Percentiles rank a stretch among this genome's conserved stretches.
These are phyloP conservation scores for Coemansia sp. DNA, from an alignment of 192 early-diverging fungal genomes.

Conservation along the genomic window DNA sequence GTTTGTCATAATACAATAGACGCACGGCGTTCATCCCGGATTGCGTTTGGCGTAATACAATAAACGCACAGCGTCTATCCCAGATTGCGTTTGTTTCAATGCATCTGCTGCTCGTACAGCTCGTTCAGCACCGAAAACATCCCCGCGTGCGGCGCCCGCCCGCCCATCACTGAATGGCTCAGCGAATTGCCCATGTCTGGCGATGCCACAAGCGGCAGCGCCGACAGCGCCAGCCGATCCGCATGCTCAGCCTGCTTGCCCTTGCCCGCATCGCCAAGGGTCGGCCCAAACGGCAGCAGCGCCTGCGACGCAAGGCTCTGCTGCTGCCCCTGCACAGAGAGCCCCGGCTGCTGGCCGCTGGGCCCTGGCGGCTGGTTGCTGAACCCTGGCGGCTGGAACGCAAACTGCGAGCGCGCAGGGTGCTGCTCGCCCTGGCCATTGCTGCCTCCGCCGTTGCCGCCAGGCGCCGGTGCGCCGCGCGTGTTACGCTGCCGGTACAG, in stretches of 20 bases:
- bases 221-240: conserved; percentile 32
- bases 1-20: background rate
- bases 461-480: conserved; percentile 15
- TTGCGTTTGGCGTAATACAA: background rate
- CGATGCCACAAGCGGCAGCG: conserved; percentile 46
- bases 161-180: background rate
- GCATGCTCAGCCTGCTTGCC: conserved; percentile 5
- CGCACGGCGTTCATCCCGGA: background rate
- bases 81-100: background rate
- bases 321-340: conserved; percentile 14
- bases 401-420: conserved; percentile 29
- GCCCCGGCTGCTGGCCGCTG: conserved; percentile 24
- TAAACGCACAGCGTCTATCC: background rate
- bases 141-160: conserved; percentile 6
- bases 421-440: background rate
- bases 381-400: conserved; percentile 43
- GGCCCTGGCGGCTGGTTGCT: conserved; percentile 29
- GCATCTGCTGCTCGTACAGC: conserved; percentile 39
- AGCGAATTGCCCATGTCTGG: conserved; percentile 25
- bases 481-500: conserved; percentile 21
- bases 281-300: conserved; percentile 45
- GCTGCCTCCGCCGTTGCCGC: background rate
- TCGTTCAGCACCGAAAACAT: conserved; percentile 45
- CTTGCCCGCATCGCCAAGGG: conserved; percentile 19
- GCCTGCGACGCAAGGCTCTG: conserved; percentile 33